Conservation (phyloP, 306 rosid species). For the Abrus precatorius region DNA sequence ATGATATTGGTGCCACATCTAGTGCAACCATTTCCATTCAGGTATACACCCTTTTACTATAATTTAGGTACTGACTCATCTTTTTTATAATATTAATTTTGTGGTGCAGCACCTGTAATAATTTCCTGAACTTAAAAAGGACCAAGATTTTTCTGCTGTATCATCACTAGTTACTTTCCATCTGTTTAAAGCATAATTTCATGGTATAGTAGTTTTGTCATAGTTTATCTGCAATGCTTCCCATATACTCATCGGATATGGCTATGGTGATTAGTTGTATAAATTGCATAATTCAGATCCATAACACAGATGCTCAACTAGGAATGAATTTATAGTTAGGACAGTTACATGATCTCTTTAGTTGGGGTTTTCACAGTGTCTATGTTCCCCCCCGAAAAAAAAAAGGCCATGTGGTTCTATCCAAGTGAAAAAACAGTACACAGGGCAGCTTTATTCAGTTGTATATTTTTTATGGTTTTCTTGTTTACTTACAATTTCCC, state of each 20-base stretch:
- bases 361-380: constrained; percentile 5
- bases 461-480: constrained; percentile 18
- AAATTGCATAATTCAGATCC: neutral
- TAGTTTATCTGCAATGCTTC: constrained; percentile 19
- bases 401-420: too few relatives aligned
- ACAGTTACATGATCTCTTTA: constrained; percentile 6
- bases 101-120: neutral
- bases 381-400: neutral
- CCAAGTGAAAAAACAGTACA: neutral
- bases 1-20: constrained; percentile 94
- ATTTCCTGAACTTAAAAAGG: constrained; percentile 20
- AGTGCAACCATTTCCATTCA: constrained; percentile 78
- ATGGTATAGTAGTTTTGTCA: neutral
- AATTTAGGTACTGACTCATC: neutral
- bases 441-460: constrained; percentile 30
- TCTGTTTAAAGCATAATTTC: constrained; percentile 12
- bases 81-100: constrained; percentile 6
- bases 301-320: neutral
- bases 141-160: constrained; percentile 18
- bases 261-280: neutral
- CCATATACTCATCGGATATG: neutral
- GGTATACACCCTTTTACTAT: constrained; percentile 58
- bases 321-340: constrained; percentile 3
- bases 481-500: constrained; percentile 39
- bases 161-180: neutral